Base-by-base conservation (phyloP, 2,329 filamentous ascomycete species). In the Gyromitra esculenta region DNA sequence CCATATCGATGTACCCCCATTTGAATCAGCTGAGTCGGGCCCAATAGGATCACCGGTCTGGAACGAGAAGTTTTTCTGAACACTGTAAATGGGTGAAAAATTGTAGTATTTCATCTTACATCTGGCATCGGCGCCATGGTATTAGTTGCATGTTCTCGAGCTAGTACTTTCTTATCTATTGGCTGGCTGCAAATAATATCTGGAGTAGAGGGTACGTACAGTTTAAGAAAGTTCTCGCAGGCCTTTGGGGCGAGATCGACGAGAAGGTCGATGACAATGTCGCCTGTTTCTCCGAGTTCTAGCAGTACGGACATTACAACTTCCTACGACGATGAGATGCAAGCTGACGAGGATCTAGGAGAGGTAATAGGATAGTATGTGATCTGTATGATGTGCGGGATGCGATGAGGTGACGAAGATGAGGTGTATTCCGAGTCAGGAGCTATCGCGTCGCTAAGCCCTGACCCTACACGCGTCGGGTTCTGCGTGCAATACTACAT, bases 91-190 rank as follows among this genome's bases (percentile, higher is more conserved):
- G 35, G 95, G 96, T 5, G 94, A 91, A 84, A 96, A 98, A 86
- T 98, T 98, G 89, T 97, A 99, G 86, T 98, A 99, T 86, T 97
- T 99, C 85, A 94, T 87, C 86, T 98, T 98, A 89, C 96, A 97
- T 62, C 78, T 79, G 43, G 52, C 31, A 67, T 39, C 50, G 41
- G 43, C 43, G 25, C 43, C 57, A 25, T 67, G 62, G 48, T 71
- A 67, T 75, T 75, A 64, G 54, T 77, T 37, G 62, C 59, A 62
- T 45, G 62, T 65, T 77, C 57, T 71, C 66, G 67, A n/a, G 41
- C 41, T 35, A 39, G 21, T 41, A 60, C 31, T 48, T 43, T 37
- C 67, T 18, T 31, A 56, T 41, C 31, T 35, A 59, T 76, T 60
- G 50, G 50, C 41, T 48, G 43, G 52, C 31, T 39, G 31, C 25